These are phyloP conservation scores for Coniochaeta pulveracea DNA, from an alignment of 2,329 filamentous ascomycete genomes.

Conservation along the genomic window DNA sequence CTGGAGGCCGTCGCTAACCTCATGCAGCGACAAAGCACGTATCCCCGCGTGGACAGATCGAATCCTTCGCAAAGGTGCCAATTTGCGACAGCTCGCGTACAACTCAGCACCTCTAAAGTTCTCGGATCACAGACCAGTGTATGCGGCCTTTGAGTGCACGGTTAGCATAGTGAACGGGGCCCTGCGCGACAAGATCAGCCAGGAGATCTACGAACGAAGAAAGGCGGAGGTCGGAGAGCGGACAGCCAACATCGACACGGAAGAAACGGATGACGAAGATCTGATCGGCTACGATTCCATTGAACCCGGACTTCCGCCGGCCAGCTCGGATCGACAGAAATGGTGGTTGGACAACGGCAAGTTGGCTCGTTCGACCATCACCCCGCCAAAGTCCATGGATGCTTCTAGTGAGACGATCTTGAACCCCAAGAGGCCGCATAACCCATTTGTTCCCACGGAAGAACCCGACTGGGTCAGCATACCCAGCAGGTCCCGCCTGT, in stretches of 20 bases:
- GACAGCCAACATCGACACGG: constrained; percentile 41
- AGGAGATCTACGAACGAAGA: constrained; percentile 61
- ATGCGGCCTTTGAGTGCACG: constrained; percentile 74
- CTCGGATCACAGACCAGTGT: constrained; percentile 94
- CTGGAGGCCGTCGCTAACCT: constrained; percentile 17
- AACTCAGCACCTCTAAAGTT: constrained; percentile 72
- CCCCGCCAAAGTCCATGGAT: constrained; percentile 43
- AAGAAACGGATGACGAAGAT: constrained; percentile 66
- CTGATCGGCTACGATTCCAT: constrained; percentile 72
- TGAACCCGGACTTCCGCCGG: constrained; percentile 61
- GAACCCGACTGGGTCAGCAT: constrained; percentile 79
- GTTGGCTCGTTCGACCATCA: constrained; percentile 62
- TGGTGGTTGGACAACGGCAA: constrained; percentile 63
- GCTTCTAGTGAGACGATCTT: constrained; percentile 44
- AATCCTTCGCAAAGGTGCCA: constrained; percentile 74
- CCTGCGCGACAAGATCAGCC: constrained; percentile 60
- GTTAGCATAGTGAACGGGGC: constrained; percentile 72
- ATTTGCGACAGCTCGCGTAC: constrained; percentile 75
- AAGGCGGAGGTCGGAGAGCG: constrained; percentile 54
- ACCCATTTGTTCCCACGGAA: constrained; percentile 65
- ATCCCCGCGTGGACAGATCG: constrained; percentile 98
- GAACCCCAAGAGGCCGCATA: constrained; percentile 65
- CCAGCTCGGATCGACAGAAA: constrained; percentile 56
- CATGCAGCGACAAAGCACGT: constrained; percentile 69
- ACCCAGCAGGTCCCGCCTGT: constrained; percentile 40